A percentile compares a stretch with the other conserved stretches of the same genome.
phyloP scores from a whole-genome alignment of 108 stramenopile species.

The Pseudonitzschia delicatissima region DNA sequence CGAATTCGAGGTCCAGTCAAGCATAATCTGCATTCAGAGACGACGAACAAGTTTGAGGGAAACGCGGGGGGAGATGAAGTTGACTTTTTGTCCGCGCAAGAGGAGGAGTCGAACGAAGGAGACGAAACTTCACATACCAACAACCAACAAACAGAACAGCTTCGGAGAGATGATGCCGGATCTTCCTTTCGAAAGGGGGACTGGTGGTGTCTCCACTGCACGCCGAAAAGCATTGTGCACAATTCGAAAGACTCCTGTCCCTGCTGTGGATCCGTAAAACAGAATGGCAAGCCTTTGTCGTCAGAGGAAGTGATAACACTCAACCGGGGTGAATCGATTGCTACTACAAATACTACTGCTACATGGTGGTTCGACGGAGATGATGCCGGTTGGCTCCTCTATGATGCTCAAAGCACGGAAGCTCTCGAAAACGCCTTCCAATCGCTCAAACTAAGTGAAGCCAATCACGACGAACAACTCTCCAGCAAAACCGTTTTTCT shows the following conservation, averaged over 20 bases:
- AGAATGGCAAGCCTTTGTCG: background rate
- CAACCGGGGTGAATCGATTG: background rate
- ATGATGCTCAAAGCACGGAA: conserved; percentile 18
- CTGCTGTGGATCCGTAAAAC: background rate
- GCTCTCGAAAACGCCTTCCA: conserved; percentile 23
- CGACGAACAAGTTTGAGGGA: background rate
- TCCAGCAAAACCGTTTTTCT: background rate
- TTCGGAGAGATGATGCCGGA: conserved; percentile 20
- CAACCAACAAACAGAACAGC: background rate
- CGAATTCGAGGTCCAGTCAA: conserved; percentile 26
- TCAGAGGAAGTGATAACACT: background rate
- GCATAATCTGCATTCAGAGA: conserved; percentile 1
- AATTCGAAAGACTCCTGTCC: conserved; percentile 2
- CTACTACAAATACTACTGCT: background rate
- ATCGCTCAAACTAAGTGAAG: background rate
- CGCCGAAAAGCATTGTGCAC: background rate
- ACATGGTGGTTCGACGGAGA: conserved; percentile 33
- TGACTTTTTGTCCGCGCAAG: background rate
- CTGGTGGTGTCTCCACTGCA: conserved; percentile 29
- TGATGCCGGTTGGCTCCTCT: conserved; percentile 26
- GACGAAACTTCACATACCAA: background rate
- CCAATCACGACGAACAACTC: background rate
- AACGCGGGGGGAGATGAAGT: background rate
- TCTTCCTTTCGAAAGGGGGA: conserved; percentile 39
- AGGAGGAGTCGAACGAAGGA: too few relatives aligned